Evolutionary conservation across 345 rosid species (phyloP).

Genomic region (Corchorus capsularis): DNA sequence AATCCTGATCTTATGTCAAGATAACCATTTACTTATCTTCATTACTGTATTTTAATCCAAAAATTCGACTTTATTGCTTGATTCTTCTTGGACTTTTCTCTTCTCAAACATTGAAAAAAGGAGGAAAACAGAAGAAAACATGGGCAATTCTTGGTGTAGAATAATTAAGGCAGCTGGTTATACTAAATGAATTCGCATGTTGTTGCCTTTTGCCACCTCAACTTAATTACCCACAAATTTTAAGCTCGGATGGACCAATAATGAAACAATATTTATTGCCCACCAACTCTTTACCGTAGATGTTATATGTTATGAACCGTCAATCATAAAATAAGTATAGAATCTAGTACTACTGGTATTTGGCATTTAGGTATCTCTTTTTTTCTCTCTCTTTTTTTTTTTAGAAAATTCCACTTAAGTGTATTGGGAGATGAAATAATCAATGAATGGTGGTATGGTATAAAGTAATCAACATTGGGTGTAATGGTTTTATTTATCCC

Average conservation of each 20-base stretch:
- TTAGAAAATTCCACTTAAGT: too few relatives aligned
- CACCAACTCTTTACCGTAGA: not conserved
- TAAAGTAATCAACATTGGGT: too few relatives aligned
- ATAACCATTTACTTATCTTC: not conserved
- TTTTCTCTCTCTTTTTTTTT: too few relatives aligned
- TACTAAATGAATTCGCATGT: not conserved
- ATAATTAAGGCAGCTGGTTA: not conserved
- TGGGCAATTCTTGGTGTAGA: not conserved
- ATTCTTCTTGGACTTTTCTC: not conserved
- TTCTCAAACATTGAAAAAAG: not conserved
- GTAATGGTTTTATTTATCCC: too few relatives aligned
- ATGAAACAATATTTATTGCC: not conserved
- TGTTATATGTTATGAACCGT: not conserved
- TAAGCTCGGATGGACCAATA: not conserved
- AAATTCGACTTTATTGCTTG: not conserved
- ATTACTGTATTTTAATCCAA: not conserved
- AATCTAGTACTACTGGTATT: not conserved
- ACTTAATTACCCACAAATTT: not conserved
- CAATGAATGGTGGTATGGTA: too few relatives aligned
- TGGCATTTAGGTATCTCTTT: too few relatives aligned
- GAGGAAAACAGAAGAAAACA: not conserved
- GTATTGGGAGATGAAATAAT: too few relatives aligned
- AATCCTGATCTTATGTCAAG: not conserved
- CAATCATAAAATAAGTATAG: not conserved
- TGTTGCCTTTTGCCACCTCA: not conserved